These are phyloP conservation scores for Candida namnaoensis DNA, from an alignment of 805 yeast species.

Conservation along the genomic window DNA sequence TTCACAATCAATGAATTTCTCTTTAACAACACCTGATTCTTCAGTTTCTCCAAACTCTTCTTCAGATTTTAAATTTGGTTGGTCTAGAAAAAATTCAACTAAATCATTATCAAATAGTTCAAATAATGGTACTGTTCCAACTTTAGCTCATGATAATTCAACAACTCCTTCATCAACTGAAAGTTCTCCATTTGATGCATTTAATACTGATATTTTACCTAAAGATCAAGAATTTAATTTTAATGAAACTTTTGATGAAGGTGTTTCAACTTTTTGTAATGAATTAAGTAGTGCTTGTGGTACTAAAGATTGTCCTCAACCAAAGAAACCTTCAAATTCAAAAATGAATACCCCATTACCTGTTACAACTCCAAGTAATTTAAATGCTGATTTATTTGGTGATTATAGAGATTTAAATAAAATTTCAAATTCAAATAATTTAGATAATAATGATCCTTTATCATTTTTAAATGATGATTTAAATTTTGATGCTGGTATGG, in stretches of 20 bases:
- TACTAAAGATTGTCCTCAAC: constrained; percentile 57
- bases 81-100: constrained; percentile 24
- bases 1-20: background rate
- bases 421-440: background rate
- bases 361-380: background rate
- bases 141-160: constrained; percentile 17
- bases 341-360: constrained; percentile 2
- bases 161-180: constrained; percentile 14
- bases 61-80: constrained; percentile 8
- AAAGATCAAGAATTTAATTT: constrained; percentile 29
- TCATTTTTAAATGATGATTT: constrained; percentile 30
- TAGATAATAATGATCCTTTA: constrained; percentile 31
- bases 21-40: background rate
- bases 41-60: no score
- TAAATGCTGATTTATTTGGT: no score
- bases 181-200: constrained; percentile 19
- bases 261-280: constrained; percentile 67
- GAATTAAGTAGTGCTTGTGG: constrained; percentile 81
- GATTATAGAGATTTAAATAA: background rate
- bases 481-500: background rate
- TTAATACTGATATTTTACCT: no score
- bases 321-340: constrained; percentile 23
- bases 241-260: constrained; percentile 51
- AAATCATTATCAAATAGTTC: background rate
- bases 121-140: constrained; percentile 11